phyloP scores from a whole-genome alignment of 768 basidiomycete species.

The Hypholoma fasciculare region DNA sequence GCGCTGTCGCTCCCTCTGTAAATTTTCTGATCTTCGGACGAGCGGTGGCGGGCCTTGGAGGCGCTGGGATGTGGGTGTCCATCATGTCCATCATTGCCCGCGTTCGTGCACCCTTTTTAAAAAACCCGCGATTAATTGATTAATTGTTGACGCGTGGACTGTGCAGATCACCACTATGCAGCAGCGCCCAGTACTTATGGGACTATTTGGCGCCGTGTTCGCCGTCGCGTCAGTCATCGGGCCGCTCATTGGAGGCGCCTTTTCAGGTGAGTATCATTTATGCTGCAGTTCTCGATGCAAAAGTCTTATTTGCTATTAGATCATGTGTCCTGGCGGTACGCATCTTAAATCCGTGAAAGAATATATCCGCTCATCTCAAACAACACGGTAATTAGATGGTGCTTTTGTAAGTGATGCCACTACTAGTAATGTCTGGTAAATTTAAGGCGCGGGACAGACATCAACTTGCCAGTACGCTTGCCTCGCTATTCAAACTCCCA shows the following conservation, averaged over 20 bases:
- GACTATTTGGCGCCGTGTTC: conserved; percentile 29
- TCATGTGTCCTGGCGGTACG: conserved; percentile 2
- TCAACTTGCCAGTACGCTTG: neutral
- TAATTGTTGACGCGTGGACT: too few relatives aligned
- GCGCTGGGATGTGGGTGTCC: conserved; percentile 17
- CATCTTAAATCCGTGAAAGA: neutral
- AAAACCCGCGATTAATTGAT: neutral
- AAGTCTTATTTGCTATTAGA: neutral
- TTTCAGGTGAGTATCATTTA: conserved; percentile 24
- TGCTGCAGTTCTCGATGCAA: neutral
- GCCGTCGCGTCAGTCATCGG: conserved; percentile 32
- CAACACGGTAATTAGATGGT: conserved; percentile 16
- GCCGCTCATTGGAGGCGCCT: conserved; percentile 35
- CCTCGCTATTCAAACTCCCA: neutral
- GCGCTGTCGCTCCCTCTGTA: conserved; percentile 31
- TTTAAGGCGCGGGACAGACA: neutral
- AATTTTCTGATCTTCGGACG: conserved; percentile 21
- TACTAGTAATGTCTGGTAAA: neutral
- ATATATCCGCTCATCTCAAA: neutral
- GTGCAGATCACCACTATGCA: conserved; percentile 11
- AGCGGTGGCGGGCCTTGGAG: conserved; percentile 22
- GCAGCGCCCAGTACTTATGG: conserved; percentile 21
- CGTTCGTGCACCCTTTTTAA: neutral
- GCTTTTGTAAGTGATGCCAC: conserved; percentile 22
- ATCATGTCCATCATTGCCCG: conserved; percentile 20